phyloP scores from a whole-genome alignment of 2,329 filamentous ascomycete genomes.

The Fusarium sp. region DNA sequence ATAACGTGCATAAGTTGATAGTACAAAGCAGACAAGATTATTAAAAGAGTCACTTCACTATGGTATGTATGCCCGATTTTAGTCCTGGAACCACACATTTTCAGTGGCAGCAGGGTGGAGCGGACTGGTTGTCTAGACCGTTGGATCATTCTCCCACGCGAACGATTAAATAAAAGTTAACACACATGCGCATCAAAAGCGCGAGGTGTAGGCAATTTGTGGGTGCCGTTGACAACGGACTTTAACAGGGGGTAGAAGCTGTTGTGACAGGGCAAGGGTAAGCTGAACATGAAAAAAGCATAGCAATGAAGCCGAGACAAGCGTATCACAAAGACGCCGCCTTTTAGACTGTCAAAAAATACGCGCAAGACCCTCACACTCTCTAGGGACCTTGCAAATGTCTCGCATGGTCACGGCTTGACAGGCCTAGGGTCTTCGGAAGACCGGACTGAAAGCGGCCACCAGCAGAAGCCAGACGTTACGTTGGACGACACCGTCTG shows the following conservation, averaged over 20 bases:
- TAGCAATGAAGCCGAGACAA: constrained; percentile 27
- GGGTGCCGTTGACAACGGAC: constrained; percentile 52
- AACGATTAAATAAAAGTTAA: constrained; percentile 68
- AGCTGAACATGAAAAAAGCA: neutral
- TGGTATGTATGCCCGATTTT: constrained; percentile 66
- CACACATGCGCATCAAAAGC: constrained; percentile 68
- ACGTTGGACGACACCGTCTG: constrained; percentile 19
- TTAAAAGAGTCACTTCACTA: constrained; percentile 12
- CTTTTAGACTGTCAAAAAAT: constrained; percentile 14
- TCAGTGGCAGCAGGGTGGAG: constrained; percentile 74
- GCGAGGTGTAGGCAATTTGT: constrained; percentile 73
- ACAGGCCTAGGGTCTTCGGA: neutral
- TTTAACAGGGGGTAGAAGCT: constrained; percentile 12
- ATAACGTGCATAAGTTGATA: constrained; percentile 3
- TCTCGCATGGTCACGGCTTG: constrained; percentile 18
- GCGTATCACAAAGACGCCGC: constrained; percentile 11
- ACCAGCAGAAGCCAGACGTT: constrained; percentile 7
- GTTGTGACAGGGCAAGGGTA: neutral
- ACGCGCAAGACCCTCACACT: neutral
- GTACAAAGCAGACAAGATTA: neutral
- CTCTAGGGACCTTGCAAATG: neutral
- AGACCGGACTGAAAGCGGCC: neutral
- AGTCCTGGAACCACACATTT: constrained; percentile 70
- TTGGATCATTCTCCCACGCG: constrained; percentile 72
- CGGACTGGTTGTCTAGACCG: constrained; percentile 76